Percentiles rank a stretch among this genome's conserved stretches.
phyloP scores from a whole-genome alignment of 257 asterid genomes.

The Fraxinus anomala region DNA sequence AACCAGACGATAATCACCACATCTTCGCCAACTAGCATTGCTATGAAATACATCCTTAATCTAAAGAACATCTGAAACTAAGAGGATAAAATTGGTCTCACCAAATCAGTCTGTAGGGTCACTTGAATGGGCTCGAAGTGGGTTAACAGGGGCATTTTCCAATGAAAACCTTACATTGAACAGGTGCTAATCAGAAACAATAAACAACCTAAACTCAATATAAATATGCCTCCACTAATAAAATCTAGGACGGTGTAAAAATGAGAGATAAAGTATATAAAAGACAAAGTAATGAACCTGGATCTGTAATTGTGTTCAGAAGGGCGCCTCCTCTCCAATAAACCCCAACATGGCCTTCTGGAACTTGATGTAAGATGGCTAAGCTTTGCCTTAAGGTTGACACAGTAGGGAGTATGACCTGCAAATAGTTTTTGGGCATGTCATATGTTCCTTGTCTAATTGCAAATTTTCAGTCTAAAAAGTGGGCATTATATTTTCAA shows the following conservation, averaged over 20 bases:
- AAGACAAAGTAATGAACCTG: slow-evolving; percentile 52
- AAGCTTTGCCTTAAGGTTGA: slow-evolving; percentile 49
- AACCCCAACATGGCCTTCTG: slow-evolving; percentile 98
- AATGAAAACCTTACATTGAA: slow-evolving; percentile 75
- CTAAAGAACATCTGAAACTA: slow-evolving; percentile 3
- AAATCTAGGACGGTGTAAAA: background rate
- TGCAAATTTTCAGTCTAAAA: background rate
- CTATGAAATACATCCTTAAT: slow-evolving; percentile 6
- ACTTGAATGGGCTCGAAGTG: slow-evolving; percentile 98
- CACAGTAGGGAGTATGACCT: slow-evolving; percentile 59
- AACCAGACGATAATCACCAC: slow-evolving; percentile 7
- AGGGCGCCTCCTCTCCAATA: slow-evolving; percentile 99
- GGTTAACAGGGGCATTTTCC: slow-evolving; percentile 83
- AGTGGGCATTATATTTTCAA: background rate
- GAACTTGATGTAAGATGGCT: slow-evolving; percentile 89
- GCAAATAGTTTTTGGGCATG: slow-evolving; percentile 34
- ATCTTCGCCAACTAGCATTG: slow-evolving; percentile 4
- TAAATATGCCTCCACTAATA: background rate
- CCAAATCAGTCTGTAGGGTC: slow-evolving; percentile 98
- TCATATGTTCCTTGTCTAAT: slow-evolving; percentile 12
- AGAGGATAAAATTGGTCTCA: slow-evolving; percentile 29
- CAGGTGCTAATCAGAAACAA: slow-evolving; percentile 23
- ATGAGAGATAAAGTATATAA: background rate
- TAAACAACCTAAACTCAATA: background rate
- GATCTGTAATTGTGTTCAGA: slow-evolving; percentile 67